phyloP scores from a whole-genome alignment of 306 rosid species.

The Quercus suber region DNA sequence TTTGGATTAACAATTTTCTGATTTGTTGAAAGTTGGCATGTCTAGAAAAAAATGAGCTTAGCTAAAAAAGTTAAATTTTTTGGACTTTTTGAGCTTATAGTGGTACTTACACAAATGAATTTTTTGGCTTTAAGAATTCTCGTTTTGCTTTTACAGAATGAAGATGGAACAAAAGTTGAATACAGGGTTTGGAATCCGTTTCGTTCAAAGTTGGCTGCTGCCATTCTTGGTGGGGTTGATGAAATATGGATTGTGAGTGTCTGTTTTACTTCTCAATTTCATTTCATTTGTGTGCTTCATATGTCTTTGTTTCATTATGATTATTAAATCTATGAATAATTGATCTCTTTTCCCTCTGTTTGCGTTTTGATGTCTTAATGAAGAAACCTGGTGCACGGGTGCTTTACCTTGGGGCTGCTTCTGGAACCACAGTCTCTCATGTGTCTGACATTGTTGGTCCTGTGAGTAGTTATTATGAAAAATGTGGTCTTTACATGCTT shows the following conservation, averaged over 20 bases:
- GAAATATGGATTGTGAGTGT: slow-evolving; percentile 66
- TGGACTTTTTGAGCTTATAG: too few species aligned
- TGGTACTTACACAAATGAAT: not conserved
- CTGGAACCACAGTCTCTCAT: slow-evolving; percentile 93
- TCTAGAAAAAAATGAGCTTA: too few species aligned
- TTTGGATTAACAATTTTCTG: not conserved
- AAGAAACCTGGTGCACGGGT: too few species aligned
- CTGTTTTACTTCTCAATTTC: not conserved
- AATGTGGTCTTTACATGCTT: not conserved
- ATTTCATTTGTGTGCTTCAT: too few species aligned
- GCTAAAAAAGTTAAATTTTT: too few species aligned
- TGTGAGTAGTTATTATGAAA: slow-evolving; percentile 31
- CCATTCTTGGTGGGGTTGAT: slow-evolving; percentile 92
- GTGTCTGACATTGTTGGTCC: slow-evolving; percentile 98
- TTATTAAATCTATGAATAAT: not conserved
- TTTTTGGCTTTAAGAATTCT: not conserved
- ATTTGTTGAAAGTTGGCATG: too few species aligned
- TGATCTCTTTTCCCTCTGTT: too few species aligned
- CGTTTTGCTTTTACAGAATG: slow-evolving; percentile 42
- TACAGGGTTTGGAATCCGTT: slow-evolving; percentile 95
- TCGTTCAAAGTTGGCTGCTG: slow-evolving; percentile 90
- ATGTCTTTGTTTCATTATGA: not conserved
- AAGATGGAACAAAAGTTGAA: slow-evolving; percentile 75
- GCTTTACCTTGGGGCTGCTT: slow-evolving; percentile 33
- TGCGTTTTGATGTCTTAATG: too few species aligned